Evolutionary conservation across 1,284 basidiomycete species (phyloP), one percentile per base, ranked within the genome.

Genomic region (Trichosporon sp.): DNA sequence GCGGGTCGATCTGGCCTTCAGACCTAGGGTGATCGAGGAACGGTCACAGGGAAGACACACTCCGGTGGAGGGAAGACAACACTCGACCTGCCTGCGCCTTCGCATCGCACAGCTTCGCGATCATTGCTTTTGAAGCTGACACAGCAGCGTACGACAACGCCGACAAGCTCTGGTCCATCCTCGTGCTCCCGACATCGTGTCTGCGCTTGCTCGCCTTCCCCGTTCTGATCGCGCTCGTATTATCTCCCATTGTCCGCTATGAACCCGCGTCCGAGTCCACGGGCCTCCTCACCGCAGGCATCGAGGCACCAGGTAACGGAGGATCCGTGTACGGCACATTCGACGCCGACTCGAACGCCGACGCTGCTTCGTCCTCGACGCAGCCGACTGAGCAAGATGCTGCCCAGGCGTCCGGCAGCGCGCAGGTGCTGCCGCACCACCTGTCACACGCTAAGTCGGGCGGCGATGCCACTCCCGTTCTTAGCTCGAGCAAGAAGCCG

Each of bases 231-330:
- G 69, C 74, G 38, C 72, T 79, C 19, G 75, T 80, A 2, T 71
- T 76, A 16, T 76, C 68, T 38, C 81, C 81, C 0, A 70, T 77
- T 26, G 71, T 83, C 65, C 68, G 75, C 8, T 83, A 73, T 71
- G 76, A 80, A 70, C 71, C 77, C 3, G 80, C 80, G 2, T 75
- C 76, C 67, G 81, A 82, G 68, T 69, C 68, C 19, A 78, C 80
- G 6, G 70, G 77, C 16, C 75, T 83, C 1, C 76, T 83, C 35
- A 64, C 70, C 2, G 69, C 59, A 10, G 59, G 74, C 4, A 67
- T 67, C 35, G 43, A 71, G n/a, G 66, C 65, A 16, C 59, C 59
- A 35, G 31, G 59, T 37, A 63, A 63, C 59, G 59, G 59, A 35
- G 59, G 59, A 63, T 35, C 59, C 59, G 59, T 63, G 59, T 63